These are phyloP conservation scores for Neonectria punicea DNA, from an alignment of 2,329 filamentous ascomycete species.

Conservation along the genomic window DNA sequence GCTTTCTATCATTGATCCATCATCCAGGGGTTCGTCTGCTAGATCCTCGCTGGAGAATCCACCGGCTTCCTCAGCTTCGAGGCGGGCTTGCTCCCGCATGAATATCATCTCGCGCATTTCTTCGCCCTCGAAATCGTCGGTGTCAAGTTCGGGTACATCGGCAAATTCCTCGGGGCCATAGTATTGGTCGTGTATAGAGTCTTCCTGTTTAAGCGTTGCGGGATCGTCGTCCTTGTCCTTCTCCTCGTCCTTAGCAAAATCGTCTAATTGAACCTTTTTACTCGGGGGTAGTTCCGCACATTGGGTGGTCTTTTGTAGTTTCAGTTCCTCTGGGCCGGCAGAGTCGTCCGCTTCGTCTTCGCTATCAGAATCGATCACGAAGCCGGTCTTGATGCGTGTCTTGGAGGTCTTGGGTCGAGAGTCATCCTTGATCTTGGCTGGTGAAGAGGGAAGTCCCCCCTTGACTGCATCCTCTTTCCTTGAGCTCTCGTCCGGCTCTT, in stretches of 20 bases:
- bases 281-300: constrained; percentile 38
- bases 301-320: constrained; percentile 22
- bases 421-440: constrained; percentile 47
- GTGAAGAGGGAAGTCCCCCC: constrained; percentile 37
- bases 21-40: constrained; percentile 46
- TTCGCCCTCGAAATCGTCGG: constrained; percentile 66
- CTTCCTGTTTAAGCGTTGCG: constrained; percentile 43
- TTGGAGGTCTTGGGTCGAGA: constrained; percentile 34
- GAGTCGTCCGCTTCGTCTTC: constrained; percentile 49
- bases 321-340: constrained; percentile 14
- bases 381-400: constrained; percentile 58
- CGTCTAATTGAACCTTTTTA: constrained; percentile 33
- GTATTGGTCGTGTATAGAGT: constrained; percentile 48
- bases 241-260: constrained; percentile 37
- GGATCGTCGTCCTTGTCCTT: constrained; percentile 30
- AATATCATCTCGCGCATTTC: constrained; percentile 74
- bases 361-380: constrained; percentile 76
- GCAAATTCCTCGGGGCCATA: constrained; percentile 48
- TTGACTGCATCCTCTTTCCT: constrained; percentile 17
- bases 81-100: constrained; percentile 79
- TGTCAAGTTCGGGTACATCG: constrained; percentile 67
- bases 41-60: constrained; percentile 51
- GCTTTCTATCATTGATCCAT: constrained; percentile 46
- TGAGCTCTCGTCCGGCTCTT: constrained; percentile 27
- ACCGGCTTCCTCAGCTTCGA: constrained; percentile 68